A percentile compares a stretch with the other conserved stretches of the same genome.
Evolutionary conservation across 495 filamentous ascomycete species (phyloP).

Genomic region (Parachaetomium inaequale): DNA sequence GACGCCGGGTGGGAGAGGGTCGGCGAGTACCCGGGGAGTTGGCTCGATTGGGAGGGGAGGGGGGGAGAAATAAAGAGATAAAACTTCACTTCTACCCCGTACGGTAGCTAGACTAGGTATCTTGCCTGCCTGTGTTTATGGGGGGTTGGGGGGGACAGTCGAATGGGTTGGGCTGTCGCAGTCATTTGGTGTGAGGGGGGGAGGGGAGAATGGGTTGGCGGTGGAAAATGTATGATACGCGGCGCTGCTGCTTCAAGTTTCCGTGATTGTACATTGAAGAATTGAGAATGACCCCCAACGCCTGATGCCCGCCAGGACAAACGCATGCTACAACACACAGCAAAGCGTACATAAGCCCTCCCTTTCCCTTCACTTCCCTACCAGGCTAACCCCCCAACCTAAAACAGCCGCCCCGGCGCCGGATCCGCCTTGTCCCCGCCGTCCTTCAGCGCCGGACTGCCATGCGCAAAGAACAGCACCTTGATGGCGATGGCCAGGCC

Average conservation of each 20-base stretch:
- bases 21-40: conserved; percentile 83
- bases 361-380: background rate
- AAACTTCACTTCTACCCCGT: background rate
- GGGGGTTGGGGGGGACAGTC: background rate
- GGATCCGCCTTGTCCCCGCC: conserved; percentile 19
- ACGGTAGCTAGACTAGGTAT: background rate
- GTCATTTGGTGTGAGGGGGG: too few relatives aligned
- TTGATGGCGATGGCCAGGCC: conserved; percentile 90
- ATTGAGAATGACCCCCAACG: background rate
- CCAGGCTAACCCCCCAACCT: background rate
- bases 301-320: background rate
- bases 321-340: background rate
- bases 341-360: background rate
- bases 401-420: conserved; percentile 28
- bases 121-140: background rate
- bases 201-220: background rate
- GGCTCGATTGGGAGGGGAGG: conserved; percentile 78
- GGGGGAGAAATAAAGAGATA: conserved; percentile 58
- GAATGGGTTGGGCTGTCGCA: background rate
- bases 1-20: conserved; percentile 70
- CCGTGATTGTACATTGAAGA: background rate
- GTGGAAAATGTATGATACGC: background rate
- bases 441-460: conserved; percentile 60
- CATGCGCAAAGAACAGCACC: conserved; percentile 89
- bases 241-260: too few relatives aligned